Conservation (phyloP, 306 rosid species). For the Carpinus viminea region DNA sequence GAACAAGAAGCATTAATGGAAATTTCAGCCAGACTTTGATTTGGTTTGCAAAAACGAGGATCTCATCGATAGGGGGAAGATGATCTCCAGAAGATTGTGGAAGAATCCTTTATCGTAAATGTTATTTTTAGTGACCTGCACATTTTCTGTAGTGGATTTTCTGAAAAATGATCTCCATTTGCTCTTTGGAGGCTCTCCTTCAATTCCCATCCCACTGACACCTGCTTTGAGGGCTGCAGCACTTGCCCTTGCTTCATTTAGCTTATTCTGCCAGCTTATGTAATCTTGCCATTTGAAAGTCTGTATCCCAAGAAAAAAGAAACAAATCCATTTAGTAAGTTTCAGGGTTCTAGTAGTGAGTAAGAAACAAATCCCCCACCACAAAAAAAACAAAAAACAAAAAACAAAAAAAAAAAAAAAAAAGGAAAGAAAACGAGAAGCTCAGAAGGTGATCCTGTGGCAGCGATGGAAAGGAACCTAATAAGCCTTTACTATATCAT, state of each 20-base stretch:
- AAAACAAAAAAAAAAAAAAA: not conserved
- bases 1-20: not conserved
- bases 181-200: constrained; percentile 51
- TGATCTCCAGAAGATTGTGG: constrained; percentile 61
- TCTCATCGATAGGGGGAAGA: constrained; percentile 67
- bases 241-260: constrained; percentile 67
- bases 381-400: not conserved
- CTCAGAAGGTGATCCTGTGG: not conserved
- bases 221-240: constrained; percentile 69
- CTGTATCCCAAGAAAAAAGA: constrained; percentile 41
- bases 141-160: constrained; percentile 63
- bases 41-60: constrained; percentile 43
- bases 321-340: constrained; percentile 23
- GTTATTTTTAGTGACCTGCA: constrained; percentile 62
- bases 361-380: not conserved
- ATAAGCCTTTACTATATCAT: not conserved
- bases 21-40: constrained; percentile 57
- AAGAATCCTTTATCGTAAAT: constrained; percentile 66
- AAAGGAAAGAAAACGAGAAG: not conserved
- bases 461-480: not conserved
- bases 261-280: constrained; percentile 67
- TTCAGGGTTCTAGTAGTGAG: constrained; percentile 10
- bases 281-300: constrained; percentile 93
- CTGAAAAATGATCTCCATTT: constrained; percentile 72
- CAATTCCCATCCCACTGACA: constrained; percentile 46